Base-by-base conservation (phyloP, 106 monocot genomes). In the Apostasia shenzhenica region DNA sequence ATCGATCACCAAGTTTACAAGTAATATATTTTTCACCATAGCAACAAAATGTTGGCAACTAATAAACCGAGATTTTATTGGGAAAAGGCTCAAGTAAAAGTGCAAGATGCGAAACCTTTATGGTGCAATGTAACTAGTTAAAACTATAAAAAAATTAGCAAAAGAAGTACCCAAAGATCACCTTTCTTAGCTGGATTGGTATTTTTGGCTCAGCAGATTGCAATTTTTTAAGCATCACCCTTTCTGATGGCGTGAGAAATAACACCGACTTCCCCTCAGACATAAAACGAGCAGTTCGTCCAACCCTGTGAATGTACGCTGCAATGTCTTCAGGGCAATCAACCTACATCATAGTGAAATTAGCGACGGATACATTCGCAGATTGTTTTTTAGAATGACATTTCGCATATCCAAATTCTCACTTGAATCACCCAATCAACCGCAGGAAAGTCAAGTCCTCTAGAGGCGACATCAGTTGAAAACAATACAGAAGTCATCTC, bases 371-470 rank as follows among this genome's bases (percentile, higher is more conserved):
- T 49, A 26, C 48, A 3, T 49, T 49, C 8, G 7, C 65, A 65
- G 7, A 48, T 45, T 49, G 48, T 14, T 56, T 4, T 1, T 2
- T 48, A 62, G 43, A 45, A 1, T 44, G 48, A 65, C 3, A 65
- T 65, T 45, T 13, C 5, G n/a, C 43, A 13, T 7, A 46, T 5
- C 11, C 14, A n/a, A 3, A 26, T 6, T 54, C 69, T 71, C 50
- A 97, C 97, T 87, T 97, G 97, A 54, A 97, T 77, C 48, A 97
- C 97, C 97, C 97, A 97, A 74, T 97, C 89, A 71, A 97, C 92
- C 39, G 70, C 61, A 14, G 92, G 84, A 75, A 97, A 84, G 77
- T 97, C 97, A 57, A 97, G 87, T 53, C 97, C 97, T 67, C 97
- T 75, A 39, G 97, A 81, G 26, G 86, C 87, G 65, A 92, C 89